Evolutionary conservation across 2,329 filamentous ascomycete species (phyloP).

Genomic region (Phyllosticta paracitricarpa): DNA sequence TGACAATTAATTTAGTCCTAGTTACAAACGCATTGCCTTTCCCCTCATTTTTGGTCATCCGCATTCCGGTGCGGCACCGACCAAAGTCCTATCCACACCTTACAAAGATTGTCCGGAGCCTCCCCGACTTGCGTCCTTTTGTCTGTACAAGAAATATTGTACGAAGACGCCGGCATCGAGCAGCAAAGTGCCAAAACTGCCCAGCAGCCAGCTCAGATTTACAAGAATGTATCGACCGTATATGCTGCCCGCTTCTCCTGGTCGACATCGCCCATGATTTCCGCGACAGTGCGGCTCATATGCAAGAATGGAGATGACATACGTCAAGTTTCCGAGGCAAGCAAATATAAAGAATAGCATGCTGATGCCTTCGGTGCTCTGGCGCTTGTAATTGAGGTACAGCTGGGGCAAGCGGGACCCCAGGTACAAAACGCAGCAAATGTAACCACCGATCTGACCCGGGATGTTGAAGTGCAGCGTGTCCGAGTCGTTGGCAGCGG

Average conservation of each 20-base stretch:
- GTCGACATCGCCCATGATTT: conserved; percentile 40
- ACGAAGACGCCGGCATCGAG: conserved; percentile 79
- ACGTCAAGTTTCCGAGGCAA: conserved; percentile 88
- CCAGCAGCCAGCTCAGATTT: conserved; percentile 82
- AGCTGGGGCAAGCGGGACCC: conserved; percentile 84
- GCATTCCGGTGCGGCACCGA: not conserved
- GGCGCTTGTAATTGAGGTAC: conserved; percentile 81
- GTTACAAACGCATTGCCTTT: not conserved
- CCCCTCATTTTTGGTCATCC: not conserved
- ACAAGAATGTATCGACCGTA: conserved; percentile 80
- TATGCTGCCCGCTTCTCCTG: conserved; percentile 54
- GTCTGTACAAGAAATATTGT: conserved; percentile 80
- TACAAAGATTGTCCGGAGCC: not conserved
- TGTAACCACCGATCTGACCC: conserved; percentile 88
- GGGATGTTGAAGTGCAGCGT: conserved; percentile 58
- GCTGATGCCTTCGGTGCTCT: conserved; percentile 86
- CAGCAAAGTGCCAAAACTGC: conserved; percentile 77
- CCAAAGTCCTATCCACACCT: not conserved
- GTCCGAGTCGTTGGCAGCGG: conserved; percentile 23
- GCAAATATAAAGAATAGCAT: conserved; percentile 96
- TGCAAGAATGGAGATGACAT: conserved; percentile 82
- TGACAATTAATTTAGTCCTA: not conserved
- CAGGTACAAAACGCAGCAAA: conserved; percentile 83
- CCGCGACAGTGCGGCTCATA: conserved; percentile 63
- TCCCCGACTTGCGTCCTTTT: conserved; percentile 15